Evolutionary conservation across 1,284 basidiomycete genomes (phyloP).

Genomic region (Takashimella koratensis): DNA sequence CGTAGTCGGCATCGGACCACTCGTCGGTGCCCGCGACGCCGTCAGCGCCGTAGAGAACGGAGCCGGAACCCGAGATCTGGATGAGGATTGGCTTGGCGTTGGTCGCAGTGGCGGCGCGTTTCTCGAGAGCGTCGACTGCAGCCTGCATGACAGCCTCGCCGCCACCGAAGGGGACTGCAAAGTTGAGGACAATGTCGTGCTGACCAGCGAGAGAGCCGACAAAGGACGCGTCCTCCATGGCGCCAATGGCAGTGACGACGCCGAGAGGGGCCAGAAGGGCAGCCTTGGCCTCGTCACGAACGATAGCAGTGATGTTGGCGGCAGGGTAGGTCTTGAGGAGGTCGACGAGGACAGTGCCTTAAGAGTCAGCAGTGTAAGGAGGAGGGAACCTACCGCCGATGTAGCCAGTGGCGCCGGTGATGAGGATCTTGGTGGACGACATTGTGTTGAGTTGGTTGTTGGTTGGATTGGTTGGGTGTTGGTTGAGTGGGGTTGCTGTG

Average conservation of each 20-base stretch:
- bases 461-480: too few relatives aligned
- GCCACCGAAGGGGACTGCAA: slow-evolving; percentile 20
- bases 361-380: background rate
- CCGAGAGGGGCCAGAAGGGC: slow-evolving; percentile 6
- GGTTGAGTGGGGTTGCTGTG: too few relatives aligned
- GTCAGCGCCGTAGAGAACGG: slow-evolving; percentile 13
- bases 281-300: slow-evolving; percentile 9
- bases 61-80: slow-evolving; percentile 16
- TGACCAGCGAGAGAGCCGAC: slow-evolving; percentile 7
- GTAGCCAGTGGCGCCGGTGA: slow-evolving; percentile 19
- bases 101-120: slow-evolving; percentile 1
- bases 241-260: slow-evolving; percentile 11
- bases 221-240: slow-evolving; percentile 6
- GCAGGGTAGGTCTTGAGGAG: slow-evolving; percentile 12
- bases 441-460: too few relatives aligned
- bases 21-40: slow-evolving; percentile 13
- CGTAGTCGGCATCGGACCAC: slow-evolving; percentile 18
- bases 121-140: slow-evolving; percentile 15
- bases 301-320: slow-evolving; percentile 13
- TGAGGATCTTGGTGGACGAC: slow-evolving; percentile 16
- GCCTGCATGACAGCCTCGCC: slow-evolving; percentile 16
- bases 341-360: slow-evolving; percentile 11
- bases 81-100: slow-evolving; percentile 17
- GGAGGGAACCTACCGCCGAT: slow-evolving; percentile 16
- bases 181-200: slow-evolving; percentile 20